These are phyloP conservation scores for Phytophthora nicotianae DNA, from an alignment of 352 stramenopile genomes.

Conservation along the genomic window DNA sequence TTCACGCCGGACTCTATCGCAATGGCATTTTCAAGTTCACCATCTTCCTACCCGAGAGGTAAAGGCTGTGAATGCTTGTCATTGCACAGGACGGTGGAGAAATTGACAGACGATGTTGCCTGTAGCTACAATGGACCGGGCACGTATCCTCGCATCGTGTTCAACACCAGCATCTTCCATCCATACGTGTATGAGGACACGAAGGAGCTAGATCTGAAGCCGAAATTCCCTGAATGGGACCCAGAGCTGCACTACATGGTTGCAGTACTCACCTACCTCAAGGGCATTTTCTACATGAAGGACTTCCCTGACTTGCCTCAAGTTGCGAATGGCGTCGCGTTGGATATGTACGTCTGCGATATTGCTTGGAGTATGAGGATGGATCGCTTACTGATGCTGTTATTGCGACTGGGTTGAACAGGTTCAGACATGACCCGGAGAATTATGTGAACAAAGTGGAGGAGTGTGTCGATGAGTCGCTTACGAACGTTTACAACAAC, in stretches of 20 bases:
- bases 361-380: neutral
- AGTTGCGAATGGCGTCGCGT: slow-evolving; percentile 86
- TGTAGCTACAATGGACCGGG: slow-evolving; percentile 93
- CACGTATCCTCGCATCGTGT: slow-evolving; percentile 93
- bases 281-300: slow-evolving; percentile 98
- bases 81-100: neutral
- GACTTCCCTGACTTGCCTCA: slow-evolving; percentile 72
- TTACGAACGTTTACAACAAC: slow-evolving; percentile 94
- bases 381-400: slow-evolving; percentile 2
- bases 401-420: slow-evolving; percentile 17
- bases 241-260: slow-evolving; percentile 95
- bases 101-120: slow-evolving; percentile 21
- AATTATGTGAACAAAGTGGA: slow-evolving; percentile 92
- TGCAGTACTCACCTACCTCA: slow-evolving; percentile 95
- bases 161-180: slow-evolving; percentile 94
- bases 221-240: slow-evolving; percentile 94
- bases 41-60: slow-evolving; percentile 82
- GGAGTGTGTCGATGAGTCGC: slow-evolving; percentile 92
- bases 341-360: slow-evolving; percentile 74
- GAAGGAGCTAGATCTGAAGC: slow-evolving; percentile 91
- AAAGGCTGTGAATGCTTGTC: slow-evolving; percentile 3
- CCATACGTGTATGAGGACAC: slow-evolving; percentile 91
- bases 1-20: slow-evolving; percentile 94
- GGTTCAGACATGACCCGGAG: slow-evolving; percentile 82
- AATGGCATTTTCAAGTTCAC: slow-evolving; percentile 98